These are phyloP conservation scores for Gossypium rotundifolium DNA, from an alignment of 345 rosid species.

Conservation along the genomic window DNA sequence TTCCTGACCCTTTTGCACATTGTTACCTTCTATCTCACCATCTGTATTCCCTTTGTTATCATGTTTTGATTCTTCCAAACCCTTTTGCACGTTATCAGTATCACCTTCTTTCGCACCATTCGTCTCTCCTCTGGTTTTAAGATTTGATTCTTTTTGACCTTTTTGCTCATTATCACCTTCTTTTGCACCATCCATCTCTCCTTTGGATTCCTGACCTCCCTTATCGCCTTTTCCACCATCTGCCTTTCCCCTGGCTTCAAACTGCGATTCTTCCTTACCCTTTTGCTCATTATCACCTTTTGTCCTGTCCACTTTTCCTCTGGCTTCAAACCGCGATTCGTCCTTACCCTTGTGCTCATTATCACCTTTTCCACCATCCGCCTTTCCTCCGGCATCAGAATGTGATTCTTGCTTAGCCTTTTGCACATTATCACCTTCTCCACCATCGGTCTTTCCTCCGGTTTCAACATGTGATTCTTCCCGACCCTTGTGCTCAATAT, in stretches of 20 bases:
- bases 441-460: background rate
- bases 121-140: background rate
- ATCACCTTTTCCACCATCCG: constrained; percentile 14
- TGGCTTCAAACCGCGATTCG: background rate
- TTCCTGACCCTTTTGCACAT: background rate
- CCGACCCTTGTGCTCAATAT: background rate
- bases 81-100: background rate
- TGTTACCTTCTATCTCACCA: background rate
- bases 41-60: background rate
- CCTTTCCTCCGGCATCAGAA: background rate
- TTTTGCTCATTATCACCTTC: background rate
- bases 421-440: background rate
- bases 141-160: background rate
- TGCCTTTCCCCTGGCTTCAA: background rate
- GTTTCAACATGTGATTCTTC: background rate
- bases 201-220: background rate
- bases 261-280: background rate
- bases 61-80: background rate
- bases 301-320: background rate
- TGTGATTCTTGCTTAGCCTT: background rate
- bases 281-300: background rate
- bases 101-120: background rate
- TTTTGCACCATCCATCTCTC: constrained; percentile 8
- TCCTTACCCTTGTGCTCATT: background rate
- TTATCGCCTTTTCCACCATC: background rate